Evolutionary conservation across 805 yeast species (phyloP), one percentile per base, ranked within the genome.

Genomic region (Lachancea kluyveri): DNA sequence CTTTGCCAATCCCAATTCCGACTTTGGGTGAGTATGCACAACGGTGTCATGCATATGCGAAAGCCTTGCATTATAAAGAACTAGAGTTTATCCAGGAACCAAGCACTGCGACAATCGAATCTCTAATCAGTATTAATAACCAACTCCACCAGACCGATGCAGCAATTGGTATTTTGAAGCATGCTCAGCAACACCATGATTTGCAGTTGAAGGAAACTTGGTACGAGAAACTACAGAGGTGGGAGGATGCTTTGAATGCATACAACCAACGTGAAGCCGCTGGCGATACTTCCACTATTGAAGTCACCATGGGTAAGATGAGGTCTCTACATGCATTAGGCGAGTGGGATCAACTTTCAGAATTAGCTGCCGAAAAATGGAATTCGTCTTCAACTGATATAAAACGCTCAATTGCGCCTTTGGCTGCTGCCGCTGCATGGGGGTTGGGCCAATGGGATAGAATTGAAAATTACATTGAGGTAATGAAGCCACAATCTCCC

Each of bases 381-480:
- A 66, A 63, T 12, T 64, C 68, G 18, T 72, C 94, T 0, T 67
- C 84, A 1, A 68, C 77, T 17, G 95, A 86, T 11, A 74, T 77
- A 23, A 73, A 79, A 45, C 67, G 95, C 35, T 74, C 79, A 5
- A 87, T 92, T 45, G 98, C 98, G 2, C 97, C 98, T 1, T 63
- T 94, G 33, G 98, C 97, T 0, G 98, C 98, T 0, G 96, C 97
- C 2, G 96, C 98, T 1, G 86, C 97, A 1, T 92, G 98, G 98
- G 96, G 97, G 10, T 65, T 94, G 24, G 90, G 90, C 2, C 92
- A 85, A 51, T 94, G 98, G 98, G 96, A 87, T 43, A 70, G 84
- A 47, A 88, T 94, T 87, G 96, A 85, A 48, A 74, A 82, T 6
- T 92, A 87, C 47, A 88, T 90, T 35, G 66, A 76, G 42, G 95